Conservation (phyloP, 768 basidiomycete genomes). For the Suillus alpinus region DNA sequence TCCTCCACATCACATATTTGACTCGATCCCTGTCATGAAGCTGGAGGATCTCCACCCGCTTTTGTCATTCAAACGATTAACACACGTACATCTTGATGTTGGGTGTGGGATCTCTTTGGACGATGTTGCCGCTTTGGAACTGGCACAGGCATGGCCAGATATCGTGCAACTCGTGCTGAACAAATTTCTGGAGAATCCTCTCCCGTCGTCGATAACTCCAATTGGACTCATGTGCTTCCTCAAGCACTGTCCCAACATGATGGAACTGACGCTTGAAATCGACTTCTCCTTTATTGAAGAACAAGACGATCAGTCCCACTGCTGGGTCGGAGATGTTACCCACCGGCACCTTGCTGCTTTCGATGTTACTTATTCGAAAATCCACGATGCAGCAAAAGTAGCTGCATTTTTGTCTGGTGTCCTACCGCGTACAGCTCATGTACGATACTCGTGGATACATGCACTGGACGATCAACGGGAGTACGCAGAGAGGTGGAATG, state of each 20-base stretch:
- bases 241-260: slow-evolving; percentile 8
- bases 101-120: slow-evolving; percentile 20
- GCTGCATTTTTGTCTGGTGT: slow-evolving; percentile 27
- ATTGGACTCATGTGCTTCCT: slow-evolving; percentile 21
- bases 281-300: slow-evolving; percentile 17
- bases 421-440: slow-evolving; percentile 14
- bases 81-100: slow-evolving; percentile 17
- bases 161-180: not conserved
- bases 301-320: slow-evolving; percentile 5
- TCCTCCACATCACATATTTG: not conserved
- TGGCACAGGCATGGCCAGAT: slow-evolving; percentile 20
- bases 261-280: slow-evolving; percentile 17
- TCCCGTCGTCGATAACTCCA: slow-evolving; percentile 10
- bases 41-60: not conserved
- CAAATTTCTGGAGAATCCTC: not conserved
- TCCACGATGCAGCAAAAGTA: slow-evolving; percentile 15
- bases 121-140: slow-evolving; percentile 15
- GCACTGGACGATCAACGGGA: slow-evolving; percentile 7
- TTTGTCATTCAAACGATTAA: slow-evolving; percentile 17
- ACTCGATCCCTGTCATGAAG: not conserved
- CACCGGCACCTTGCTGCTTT: not conserved
- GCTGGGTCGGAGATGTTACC: not conserved
- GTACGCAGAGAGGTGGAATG: slow-evolving; percentile 19
- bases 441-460: slow-evolving; percentile 14
- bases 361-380: slow-evolving; percentile 17